Conservation (phyloP, 352 stramenopile species). For the Thalassiosira sp. region DNA sequence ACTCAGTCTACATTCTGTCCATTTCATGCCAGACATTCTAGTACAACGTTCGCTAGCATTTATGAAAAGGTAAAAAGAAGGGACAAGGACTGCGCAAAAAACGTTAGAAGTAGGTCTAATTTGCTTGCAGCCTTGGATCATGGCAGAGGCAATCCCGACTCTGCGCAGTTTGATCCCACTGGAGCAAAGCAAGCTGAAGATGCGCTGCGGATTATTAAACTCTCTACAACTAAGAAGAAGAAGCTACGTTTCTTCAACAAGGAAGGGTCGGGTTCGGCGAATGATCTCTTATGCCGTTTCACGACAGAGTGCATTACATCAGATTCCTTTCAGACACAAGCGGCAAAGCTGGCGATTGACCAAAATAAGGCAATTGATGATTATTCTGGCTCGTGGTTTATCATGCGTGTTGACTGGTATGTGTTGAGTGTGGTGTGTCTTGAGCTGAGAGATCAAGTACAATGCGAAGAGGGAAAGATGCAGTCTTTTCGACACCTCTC, state of each 20-base stretch:
- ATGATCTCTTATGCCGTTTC: slow-evolving; percentile 56
- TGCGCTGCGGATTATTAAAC: slow-evolving; percentile 67
- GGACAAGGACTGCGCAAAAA: slow-evolving; percentile 77
- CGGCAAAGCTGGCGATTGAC: slow-evolving; percentile 54
- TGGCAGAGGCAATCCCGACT: background rate
- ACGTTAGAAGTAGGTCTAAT: slow-evolving; percentile 65
- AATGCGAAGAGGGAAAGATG: slow-evolving; percentile 29
- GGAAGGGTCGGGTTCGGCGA: slow-evolving; percentile 35
- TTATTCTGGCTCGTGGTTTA: slow-evolving; percentile 67
- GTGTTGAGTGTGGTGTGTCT: slow-evolving; percentile 70
- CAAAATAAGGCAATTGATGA: slow-evolving; percentile 25
- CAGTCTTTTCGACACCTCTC: slow-evolving; percentile 52
- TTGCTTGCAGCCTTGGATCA: slow-evolving; percentile 56
- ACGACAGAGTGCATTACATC: slow-evolving; percentile 59
- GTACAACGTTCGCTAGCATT: slow-evolving; percentile 37
- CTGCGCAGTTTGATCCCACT: slow-evolving; percentile 20
- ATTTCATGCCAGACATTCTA: slow-evolving; percentile 31
- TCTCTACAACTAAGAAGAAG: slow-evolving; percentile 53
- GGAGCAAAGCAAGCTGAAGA: slow-evolving; percentile 47
- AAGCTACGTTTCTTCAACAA: slow-evolving; percentile 72
- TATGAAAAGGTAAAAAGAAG: slow-evolving; percentile 58
- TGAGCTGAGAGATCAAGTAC: slow-evolving; percentile 38
- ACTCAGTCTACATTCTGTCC: slow-evolving; percentile 46
- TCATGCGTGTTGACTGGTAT: slow-evolving; percentile 73
- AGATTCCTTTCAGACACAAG: slow-evolving; percentile 49